These are phyloP conservation scores for Schwanniomyces sp. DNA, from an alignment of 805 yeast species.

Conservation along the genomic window DNA sequence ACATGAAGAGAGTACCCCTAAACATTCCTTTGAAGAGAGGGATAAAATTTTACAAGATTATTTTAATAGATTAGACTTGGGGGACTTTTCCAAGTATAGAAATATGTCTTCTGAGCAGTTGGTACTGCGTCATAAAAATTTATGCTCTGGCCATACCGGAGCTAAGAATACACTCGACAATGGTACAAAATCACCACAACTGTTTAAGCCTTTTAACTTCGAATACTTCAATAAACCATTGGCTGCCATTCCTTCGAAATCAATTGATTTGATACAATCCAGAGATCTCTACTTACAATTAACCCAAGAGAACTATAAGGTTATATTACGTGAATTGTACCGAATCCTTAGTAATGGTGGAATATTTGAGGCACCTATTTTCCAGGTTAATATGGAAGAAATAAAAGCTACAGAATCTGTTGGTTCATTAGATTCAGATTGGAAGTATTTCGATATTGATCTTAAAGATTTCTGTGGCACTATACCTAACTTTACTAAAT, in stretches of 20 bases:
- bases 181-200: background rate
- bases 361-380: constrained; percentile 28
- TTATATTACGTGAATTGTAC: constrained; percentile 29
- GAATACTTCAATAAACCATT: constrained; percentile 25
- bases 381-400: constrained; percentile 14
- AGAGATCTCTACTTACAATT: constrained; percentile 37
- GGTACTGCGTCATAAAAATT: constrained; percentile 15
- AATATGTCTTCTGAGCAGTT: constrained; percentile 15
- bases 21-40: constrained; percentile 17
- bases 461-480: constrained; percentile 7
- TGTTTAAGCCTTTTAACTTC: constrained; percentile 32
- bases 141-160: constrained; percentile 19
- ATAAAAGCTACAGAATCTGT: background rate
- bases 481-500: constrained; percentile 25
- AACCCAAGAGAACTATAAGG: constrained; percentile 21
- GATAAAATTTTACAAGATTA: constrained; percentile 23
- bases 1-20: constrained; percentile 8
- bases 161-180: constrained; percentile 6
- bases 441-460: constrained; percentile 2
- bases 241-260: constrained; percentile 22
- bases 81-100: constrained; percentile 16
- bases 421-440: background rate
- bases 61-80: constrained; percentile 19
- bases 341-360: constrained; percentile 39
- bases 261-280: constrained; percentile 37